Evolutionary conservation across 1,139 yeast species (phyloP), one percentile per base, ranked within the genome.

Genomic region (Diutina ranongensis): DNA sequence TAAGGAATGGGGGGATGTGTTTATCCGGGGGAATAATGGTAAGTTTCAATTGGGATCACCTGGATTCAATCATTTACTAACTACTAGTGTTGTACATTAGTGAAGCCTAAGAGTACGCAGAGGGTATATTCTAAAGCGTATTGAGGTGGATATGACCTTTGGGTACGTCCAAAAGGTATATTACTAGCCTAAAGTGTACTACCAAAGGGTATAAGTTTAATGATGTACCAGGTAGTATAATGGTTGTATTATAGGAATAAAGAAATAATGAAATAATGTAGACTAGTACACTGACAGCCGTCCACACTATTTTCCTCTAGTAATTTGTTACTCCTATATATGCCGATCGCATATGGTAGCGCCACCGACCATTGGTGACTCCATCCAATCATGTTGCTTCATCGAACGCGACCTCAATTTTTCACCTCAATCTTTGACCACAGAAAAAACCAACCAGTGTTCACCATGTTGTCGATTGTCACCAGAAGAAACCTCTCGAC

Each of bases 1-100:
- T 47, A 61, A 61, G 47, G 71, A 71, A 41, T 85, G 82, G 57
- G 89, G 87, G 35, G 97, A 92, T 62, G 94, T 89, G 18, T 94
- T 92, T 62, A 78, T 92, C 51, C 80, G 98, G 65, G 98, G 98
- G 38, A 86, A 92, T 61, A 86, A 87, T 63, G 95, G 95, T 72
- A 71, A 66, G 80, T 80, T 59, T 25, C 28, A 25, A 5, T 10
- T 7, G 28, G 28, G 10, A 60, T 25, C 28, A 25, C 28, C 28
- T 7, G 28, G 28, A 25, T 25, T 25, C 9, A 25, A 7, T 25
- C 28, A 44, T 31, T 15, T 27, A 63, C 67, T 64, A 64, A 64
- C 67, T 2, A 49, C 32, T 38, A 71, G 76, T 71, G 46, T 70
- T 70, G 56, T 71, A 68, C 56, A 72, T 71, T 47, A 70, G 76